phyloP scores from a whole-genome alignment of 1,284 basidiomycete genomes.

The Moniliella sp. region DNA sequence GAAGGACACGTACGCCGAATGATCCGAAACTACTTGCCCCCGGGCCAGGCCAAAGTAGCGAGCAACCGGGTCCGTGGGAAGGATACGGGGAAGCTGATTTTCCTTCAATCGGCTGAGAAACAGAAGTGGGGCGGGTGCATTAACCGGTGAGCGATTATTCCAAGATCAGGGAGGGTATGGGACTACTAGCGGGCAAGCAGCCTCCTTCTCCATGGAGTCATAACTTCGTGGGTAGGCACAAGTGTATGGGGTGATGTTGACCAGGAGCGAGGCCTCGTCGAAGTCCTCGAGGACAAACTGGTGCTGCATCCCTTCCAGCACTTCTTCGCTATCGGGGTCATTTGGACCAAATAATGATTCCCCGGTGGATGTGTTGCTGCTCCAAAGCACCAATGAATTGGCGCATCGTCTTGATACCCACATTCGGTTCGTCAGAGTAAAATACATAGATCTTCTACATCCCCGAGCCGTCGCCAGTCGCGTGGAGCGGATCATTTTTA shows the following conservation, averaged over 20 bases:
- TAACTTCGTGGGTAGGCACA: constrained; percentile 77
- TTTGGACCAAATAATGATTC: constrained; percentile 83
- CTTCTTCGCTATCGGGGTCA: constrained; percentile 73
- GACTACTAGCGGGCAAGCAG: not conserved
- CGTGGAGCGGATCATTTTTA: constrained; percentile 37
- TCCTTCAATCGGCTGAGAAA: constrained; percentile 68
- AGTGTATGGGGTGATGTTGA: constrained; percentile 91
- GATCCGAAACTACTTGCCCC: constrained; percentile 94
- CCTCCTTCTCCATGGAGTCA: constrained; percentile 70
- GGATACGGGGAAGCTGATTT: constrained; percentile 88
- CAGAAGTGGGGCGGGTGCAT: not conserved
- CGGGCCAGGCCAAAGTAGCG: constrained; percentile 85
- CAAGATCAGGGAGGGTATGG: constrained; percentile 3
- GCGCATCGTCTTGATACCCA: constrained; percentile 33
- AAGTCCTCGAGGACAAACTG: constrained; percentile 85
- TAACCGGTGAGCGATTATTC: not conserved
- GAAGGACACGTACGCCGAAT: constrained; percentile 43
- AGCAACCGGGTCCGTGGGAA: constrained; percentile 82
- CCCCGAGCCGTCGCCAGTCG: not conserved
- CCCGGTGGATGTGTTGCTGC: constrained; percentile 57
- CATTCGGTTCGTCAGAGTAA: constrained; percentile 41
- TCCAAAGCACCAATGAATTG: constrained; percentile 28
- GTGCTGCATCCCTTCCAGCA: constrained; percentile 36
- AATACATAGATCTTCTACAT: constrained; percentile 74
- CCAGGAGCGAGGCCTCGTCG: constrained; percentile 78